These are phyloP conservation scores for Mucor plumbeus DNA, from an alignment of 371 early-diverging fungal genomes.

Conservation along the genomic window DNA sequence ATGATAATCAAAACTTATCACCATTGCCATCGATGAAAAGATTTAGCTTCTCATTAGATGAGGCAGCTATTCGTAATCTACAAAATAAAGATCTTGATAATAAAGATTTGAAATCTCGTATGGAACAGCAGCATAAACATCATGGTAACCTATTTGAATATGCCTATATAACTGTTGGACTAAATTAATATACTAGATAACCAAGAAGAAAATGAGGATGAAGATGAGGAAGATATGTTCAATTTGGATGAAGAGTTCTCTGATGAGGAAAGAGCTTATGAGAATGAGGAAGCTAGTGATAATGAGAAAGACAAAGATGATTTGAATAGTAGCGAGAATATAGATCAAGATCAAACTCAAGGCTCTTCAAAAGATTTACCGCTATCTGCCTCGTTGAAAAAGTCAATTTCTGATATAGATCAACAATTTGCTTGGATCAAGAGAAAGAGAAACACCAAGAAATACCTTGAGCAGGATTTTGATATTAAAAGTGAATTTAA, in stretches of 20 bases:
- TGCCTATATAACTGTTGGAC: not conserved
- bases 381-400: constrained; percentile 23
- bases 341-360: not conserved
- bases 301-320: not conserved
- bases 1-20: not conserved
- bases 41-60: constrained; percentile 36
- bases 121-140: not conserved
- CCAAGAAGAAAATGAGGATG: not conserved
- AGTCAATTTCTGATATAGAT: constrained; percentile 27
- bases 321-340: not conserved
- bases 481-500: constrained; percentile 19
- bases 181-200: not conserved
- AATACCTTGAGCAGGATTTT: constrained; percentile 31
- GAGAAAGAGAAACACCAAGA: constrained; percentile 29
- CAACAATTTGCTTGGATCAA: constrained; percentile 25
- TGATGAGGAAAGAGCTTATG: constrained; percentile 4
- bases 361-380: not conserved
- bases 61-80: constrained; percentile 26
- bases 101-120: not conserved
- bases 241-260: constrained; percentile 53
- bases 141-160: not conserved
- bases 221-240: constrained; percentile 52
- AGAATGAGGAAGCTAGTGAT: not conserved
- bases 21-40: constrained; percentile 10
- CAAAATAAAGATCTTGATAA: constrained; percentile 19